Percentiles rank a stretch among this genome's conserved stretches.
These are phyloP conservation scores for Citrus maxima DNA, from an alignment of 345 rosid species.

Conservation along the genomic window DNA sequence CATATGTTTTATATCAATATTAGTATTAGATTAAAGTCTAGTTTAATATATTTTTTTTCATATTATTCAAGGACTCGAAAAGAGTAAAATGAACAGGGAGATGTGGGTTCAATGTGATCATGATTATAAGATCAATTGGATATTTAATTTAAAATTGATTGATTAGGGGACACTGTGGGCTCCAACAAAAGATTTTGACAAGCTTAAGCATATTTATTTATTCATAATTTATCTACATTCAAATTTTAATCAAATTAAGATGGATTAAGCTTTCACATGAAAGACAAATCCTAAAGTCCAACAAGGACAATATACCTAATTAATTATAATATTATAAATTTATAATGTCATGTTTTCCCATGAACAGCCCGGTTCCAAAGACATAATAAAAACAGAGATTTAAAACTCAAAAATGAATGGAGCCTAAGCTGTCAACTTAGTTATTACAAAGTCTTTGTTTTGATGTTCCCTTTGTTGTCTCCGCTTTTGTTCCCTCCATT, in stretches of 20 bases:
- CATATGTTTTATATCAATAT: too few relatives aligned
- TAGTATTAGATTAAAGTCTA: too few relatives aligned
- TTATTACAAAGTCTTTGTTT: not conserved
- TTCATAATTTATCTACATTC: too few relatives aligned
- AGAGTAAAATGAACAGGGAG: not conserved
- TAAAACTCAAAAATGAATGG: not conserved
- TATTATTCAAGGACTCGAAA: not conserved
- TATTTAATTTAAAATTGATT: too few relatives aligned
- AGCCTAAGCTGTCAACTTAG: conserved; percentile 18
- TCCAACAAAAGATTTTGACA: not conserved
- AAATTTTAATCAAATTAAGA: not conserved
- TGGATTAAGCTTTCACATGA: not conserved
- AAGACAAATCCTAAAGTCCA: not conserved
- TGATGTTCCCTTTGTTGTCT: conserved; percentile 11
- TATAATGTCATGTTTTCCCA: not conserved
- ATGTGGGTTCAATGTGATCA: not conserved
- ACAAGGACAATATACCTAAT: not conserved
- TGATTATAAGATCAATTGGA: too few relatives aligned
- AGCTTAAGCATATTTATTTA: not conserved
- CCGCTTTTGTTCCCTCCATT: conserved; percentile 8
- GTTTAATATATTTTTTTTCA: too few relatives aligned
- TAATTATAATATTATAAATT: not conserved
- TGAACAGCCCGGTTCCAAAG: not conserved
- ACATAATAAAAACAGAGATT: not conserved
- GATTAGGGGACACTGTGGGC: too few relatives aligned